Evolutionary conservation across 495 filamentous ascomycete genomes (phyloP).

Genomic region (Hyphodiscus hymeniophilus): DNA sequence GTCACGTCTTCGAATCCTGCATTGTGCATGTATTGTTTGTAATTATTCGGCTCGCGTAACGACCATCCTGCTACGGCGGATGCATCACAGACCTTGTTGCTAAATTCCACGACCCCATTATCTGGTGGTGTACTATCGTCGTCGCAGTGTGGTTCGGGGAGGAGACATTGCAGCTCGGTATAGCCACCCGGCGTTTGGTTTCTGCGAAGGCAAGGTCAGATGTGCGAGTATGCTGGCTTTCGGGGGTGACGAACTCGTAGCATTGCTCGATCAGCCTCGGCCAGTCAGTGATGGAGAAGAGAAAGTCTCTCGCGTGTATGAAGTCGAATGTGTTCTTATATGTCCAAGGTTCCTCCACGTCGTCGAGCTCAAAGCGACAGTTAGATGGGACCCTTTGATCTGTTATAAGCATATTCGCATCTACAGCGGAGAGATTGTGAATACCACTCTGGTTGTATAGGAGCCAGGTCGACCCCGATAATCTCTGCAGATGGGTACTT

Average conservation of each 20-base stretch:
- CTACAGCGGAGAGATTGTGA: background rate
- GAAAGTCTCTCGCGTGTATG: conserved; percentile 21
- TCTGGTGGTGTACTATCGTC: conserved; percentile 8
- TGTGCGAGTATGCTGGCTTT: too few relatives aligned
- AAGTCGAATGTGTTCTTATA: conserved; percentile 26
- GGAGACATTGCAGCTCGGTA: conserved; percentile 9
- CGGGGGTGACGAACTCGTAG: conserved; percentile 6
- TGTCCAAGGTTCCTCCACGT: conserved; percentile 27
- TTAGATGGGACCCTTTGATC: conserved; percentile 24
- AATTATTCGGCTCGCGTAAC: conserved; percentile 2
- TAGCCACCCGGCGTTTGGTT: conserved; percentile 18
- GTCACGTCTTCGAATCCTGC: conserved; percentile 31
- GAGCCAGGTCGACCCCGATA: conserved; percentile 15
- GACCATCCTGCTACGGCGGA: conserved; percentile 1
- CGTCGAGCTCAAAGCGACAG: conserved; percentile 30
- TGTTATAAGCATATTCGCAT: background rate
- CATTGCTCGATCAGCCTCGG: conserved; percentile 12
- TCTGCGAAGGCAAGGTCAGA: conserved; percentile 4
- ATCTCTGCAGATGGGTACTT: conserved; percentile 18
- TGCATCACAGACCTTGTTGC: background rate
- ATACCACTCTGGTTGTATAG: conserved; percentile 19
- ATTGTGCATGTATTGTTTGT: conserved; percentile 16
- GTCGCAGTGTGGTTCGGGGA: conserved; percentile 10
- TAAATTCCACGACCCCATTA: conserved; percentile 7
- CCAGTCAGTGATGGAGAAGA: conserved; percentile 16